Evolutionary conservation across 257 asterid genomes (phyloP).

Genomic region (Salvia hispanica): DNA sequence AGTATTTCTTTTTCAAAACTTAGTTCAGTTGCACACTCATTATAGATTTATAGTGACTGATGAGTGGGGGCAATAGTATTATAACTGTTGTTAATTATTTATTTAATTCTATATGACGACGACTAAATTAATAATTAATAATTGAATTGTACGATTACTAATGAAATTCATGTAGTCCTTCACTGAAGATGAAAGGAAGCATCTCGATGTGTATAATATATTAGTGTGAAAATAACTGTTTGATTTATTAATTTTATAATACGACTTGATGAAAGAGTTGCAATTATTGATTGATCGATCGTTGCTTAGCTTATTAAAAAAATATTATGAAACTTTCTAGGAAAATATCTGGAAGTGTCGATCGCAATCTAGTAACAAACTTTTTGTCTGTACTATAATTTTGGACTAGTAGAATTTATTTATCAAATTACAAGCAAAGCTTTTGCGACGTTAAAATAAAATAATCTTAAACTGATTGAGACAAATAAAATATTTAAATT

Average conservation of each 20-base stretch:
- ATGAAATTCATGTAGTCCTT: constrained; percentile 6
- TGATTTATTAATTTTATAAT: background rate
- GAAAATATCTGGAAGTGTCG: constrained; percentile 31
- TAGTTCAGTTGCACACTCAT: constrained; percentile 30
- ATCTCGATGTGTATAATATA: background rate
- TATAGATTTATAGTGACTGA: constrained; percentile 31
- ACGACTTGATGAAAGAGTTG: background rate
- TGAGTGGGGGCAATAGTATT: constrained; percentile 17
- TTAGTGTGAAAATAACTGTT: background rate
- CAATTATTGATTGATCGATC: constrained; percentile 11
- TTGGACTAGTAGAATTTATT: background rate
- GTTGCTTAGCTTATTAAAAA: background rate
- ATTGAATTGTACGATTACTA: constrained; percentile 1
- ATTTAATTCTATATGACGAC: constrained; percentile 28
- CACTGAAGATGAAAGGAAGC: constrained; percentile 23
- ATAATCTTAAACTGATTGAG: too few species aligned
- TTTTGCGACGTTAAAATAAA: too few species aligned
- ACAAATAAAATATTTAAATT: too few species aligned
- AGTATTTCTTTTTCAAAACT: constrained; percentile 19
- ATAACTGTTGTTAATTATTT: background rate
- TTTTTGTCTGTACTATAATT: constrained; percentile 5
- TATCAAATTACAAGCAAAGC: background rate
- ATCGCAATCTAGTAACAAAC: constrained; percentile 24
- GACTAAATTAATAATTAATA: constrained; percentile 28
- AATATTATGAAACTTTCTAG: constrained; percentile 7